Conservation (phyloP, 306 rosid species). For the apple (Malus domestica) region DNA sequence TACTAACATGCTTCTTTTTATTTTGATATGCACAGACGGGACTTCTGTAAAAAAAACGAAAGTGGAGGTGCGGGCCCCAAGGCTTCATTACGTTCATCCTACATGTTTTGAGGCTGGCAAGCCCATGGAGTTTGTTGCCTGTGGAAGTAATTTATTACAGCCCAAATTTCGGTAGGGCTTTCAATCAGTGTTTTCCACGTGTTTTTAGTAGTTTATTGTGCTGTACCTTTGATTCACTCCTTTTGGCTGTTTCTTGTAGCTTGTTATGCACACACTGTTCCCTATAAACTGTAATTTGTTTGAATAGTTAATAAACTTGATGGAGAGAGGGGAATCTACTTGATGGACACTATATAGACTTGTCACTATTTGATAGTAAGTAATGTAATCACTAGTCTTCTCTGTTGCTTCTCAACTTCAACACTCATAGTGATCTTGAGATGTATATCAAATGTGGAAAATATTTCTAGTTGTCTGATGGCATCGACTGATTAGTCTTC, state of each 20-base stretch:
- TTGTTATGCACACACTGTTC: neutral
- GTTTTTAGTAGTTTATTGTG: neutral
- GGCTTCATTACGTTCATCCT: constrained; percentile 87
- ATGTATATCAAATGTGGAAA: neutral
- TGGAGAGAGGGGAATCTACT: neutral
- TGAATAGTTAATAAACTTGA: neutral
- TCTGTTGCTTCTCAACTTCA: neutral
- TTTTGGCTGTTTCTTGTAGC: neutral
- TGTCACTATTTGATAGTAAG: neutral
- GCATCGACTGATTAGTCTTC: neutral
- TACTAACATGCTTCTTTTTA: neutral
- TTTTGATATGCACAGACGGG: constrained; percentile 47
- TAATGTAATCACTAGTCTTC: neutral
- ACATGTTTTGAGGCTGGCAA: constrained; percentile 90
- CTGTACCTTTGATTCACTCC: neutral
- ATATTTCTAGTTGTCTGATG: neutral
- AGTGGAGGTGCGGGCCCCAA: constrained; percentile 59
- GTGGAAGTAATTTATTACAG: constrained; percentile 84
- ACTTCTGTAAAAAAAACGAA: constrained; percentile 47
- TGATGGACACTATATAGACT: neutral
- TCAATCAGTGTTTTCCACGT: neutral
- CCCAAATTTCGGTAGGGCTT: constrained; percentile 70
- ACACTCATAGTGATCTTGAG: neutral
- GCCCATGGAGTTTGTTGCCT: constrained; percentile 88
- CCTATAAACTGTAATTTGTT: neutral